Conservation (phyloP, 352 stramenopile genomes). For the Poterioochromonas sp. region DNA sequence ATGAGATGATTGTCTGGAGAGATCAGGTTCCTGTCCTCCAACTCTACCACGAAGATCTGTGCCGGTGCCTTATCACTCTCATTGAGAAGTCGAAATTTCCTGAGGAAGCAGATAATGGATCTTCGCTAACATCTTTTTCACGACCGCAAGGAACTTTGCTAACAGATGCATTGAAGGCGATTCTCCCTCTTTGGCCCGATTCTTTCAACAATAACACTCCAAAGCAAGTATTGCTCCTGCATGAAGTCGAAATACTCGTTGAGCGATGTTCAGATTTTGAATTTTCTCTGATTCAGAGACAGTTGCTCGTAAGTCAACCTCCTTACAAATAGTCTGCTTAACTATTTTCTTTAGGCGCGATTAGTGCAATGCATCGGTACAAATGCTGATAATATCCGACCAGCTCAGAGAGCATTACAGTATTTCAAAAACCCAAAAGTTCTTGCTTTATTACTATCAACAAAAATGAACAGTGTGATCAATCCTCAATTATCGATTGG, state of each 20-base stretch:
- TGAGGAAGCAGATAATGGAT: conserved; percentile 33
- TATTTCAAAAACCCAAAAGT: conserved; percentile 20
- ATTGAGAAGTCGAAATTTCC: neutral
- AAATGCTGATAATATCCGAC: conserved; percentile 31
- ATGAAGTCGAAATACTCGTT: conserved; percentile 44
- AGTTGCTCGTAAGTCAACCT: neutral
- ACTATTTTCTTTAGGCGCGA: neutral
- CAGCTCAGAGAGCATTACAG: conserved; percentile 24
- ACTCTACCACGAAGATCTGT: conserved; percentile 33
- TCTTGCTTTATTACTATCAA: neutral
- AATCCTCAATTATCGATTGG: neutral
- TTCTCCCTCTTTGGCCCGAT: conserved; percentile 42
- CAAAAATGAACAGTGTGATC: too few relatives aligned
- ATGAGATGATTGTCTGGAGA: conserved; percentile 39
- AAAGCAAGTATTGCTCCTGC: conserved; percentile 47
- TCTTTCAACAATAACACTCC: conserved; percentile 41
- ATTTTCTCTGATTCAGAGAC: neutral
- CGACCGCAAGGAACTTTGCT: neutral
- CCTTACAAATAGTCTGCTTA: neutral
- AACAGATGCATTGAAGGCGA: neutral
- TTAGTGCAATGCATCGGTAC: conserved; percentile 23
- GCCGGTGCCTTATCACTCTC: conserved; percentile 28
- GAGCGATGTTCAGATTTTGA: conserved; percentile 19
- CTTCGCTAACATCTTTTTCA: neutral
- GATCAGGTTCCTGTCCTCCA: conserved; percentile 39